Evolutionary conservation across 164 flowering plant species (phyloP).

Genomic region (Paratinospora sagittata): DNA sequence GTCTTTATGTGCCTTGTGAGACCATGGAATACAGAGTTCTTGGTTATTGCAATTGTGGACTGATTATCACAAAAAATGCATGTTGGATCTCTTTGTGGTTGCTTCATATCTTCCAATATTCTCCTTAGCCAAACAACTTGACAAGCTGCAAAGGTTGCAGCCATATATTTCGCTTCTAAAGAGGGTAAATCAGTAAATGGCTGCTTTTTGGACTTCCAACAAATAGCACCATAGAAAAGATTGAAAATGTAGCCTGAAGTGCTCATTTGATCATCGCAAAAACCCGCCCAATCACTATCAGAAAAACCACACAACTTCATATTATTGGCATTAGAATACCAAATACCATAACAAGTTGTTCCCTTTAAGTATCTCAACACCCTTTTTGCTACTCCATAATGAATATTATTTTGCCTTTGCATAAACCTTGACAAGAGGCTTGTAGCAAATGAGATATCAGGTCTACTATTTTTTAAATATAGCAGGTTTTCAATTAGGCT

Average conservation of each 20-base stretch:
- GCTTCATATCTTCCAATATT: background rate
- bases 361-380: no score
- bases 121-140: constrained; percentile 18
- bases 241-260: constrained; percentile 3
- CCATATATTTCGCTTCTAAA: constrained; percentile 18
- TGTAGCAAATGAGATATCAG: no score
- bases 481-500: no score
- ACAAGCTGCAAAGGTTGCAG: background rate
- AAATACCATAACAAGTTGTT: no score
- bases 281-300: constrained; percentile 8
- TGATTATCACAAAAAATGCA: constrained; percentile 15
- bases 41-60: constrained; percentile 10
- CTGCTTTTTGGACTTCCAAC: constrained; percentile 13
- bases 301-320: background rate
- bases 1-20: no score
- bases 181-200: constrained; percentile 2
- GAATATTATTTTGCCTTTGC: no score
- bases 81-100: constrained; percentile 5
- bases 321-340: no score
- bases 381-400: no score
- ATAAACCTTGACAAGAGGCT: no score
- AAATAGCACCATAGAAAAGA: constrained; percentile 5
- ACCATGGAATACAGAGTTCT: no score
- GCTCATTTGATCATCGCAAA: constrained; percentile 13
- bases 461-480: no score